A percentile compares a stretch with the other conserved stretches of the same genome.
phyloP scores from a whole-genome alignment of 2,329 filamentous ascomycete species.

The Xylariaceae sp. region DNA sequence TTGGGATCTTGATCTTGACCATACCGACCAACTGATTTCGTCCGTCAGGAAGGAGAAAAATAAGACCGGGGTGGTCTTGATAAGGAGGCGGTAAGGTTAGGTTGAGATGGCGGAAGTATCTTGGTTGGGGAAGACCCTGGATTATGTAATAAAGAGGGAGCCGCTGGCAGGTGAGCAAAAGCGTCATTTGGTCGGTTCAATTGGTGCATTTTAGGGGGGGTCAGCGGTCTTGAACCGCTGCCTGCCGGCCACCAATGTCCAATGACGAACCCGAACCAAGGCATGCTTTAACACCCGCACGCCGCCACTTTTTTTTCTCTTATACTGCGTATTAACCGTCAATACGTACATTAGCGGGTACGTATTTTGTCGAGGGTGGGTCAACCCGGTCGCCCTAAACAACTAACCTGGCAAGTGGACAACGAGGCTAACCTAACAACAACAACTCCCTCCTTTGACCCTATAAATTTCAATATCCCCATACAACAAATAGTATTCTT shows the following conservation, averaged over 20 bases:
- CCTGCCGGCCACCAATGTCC: too few species aligned
- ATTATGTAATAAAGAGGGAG: background rate
- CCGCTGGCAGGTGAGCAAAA: too few species aligned
- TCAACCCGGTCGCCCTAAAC: too few species aligned
- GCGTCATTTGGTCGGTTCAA: background rate
- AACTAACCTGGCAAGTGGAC: background rate
- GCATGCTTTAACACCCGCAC: background rate
- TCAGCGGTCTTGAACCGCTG: too few species aligned
- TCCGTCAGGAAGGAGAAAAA: too few species aligned
- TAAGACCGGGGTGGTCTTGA: background rate
- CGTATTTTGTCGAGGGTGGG: background rate
- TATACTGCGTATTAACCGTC: background rate
- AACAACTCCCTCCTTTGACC: background rate
- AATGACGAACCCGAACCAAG: background rate
- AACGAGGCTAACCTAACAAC: background rate
- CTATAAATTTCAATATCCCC: background rate
- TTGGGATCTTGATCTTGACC: too few species aligned
- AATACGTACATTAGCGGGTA: too few species aligned
- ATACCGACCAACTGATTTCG: too few species aligned
- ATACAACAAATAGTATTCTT: background rate
- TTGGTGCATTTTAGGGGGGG: background rate
- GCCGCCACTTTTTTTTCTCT: background rate
- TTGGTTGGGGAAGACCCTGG: background rate
- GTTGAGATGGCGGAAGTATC: background rate
- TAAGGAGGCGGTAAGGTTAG: background rate